Evolutionary conservation across 176 grass and related monocot species (phyloP).

Genomic region (Chloris gayana): DNA sequence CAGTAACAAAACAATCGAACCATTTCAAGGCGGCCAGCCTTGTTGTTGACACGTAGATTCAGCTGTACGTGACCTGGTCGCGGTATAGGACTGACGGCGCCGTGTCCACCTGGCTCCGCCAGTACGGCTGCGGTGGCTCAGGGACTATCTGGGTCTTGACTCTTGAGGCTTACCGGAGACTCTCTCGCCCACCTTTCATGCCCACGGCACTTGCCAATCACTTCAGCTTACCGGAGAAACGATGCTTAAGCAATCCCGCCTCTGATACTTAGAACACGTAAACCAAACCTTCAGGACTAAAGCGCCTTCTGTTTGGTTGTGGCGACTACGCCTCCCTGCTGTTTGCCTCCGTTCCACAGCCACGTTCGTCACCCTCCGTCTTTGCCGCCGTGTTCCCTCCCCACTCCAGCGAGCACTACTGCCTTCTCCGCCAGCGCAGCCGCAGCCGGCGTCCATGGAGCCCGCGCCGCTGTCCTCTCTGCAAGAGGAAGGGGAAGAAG

Average conservation of each 20-base stretch:
- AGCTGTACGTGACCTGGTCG: too few relatives aligned
- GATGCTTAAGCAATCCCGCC: too few relatives aligned
- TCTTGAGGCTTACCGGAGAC: not conserved
- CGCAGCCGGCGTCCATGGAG: conserved; percentile 52
- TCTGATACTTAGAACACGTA: not conserved
- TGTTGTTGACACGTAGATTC: too few relatives aligned
- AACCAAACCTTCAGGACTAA: not conserved
- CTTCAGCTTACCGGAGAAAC: too few relatives aligned
- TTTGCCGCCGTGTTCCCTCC: not conserved
- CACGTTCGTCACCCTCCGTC: not conserved
- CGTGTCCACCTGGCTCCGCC: not conserved
- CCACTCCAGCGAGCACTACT: not conserved
- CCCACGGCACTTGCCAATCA: not conserved
- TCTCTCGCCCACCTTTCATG: not conserved
- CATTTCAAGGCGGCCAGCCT: too few relatives aligned
- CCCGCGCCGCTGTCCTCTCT: conserved; percentile 63
- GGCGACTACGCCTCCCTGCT: not conserved
- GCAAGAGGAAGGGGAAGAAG: conserved; percentile 59
- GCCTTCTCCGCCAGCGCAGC: not conserved
- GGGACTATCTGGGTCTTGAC: too few relatives aligned
- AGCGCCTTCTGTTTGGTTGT: not conserved
- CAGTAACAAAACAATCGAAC: too few relatives aligned
- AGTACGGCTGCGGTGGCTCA: too few relatives aligned
- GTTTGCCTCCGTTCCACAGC: not conserved
- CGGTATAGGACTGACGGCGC: too few relatives aligned